Evolutionary conservation across 2,329 filamentous ascomycete species (phyloP), one percentile per base, ranked within the genome.

Genomic region (Aspergillus versicolor): DNA sequence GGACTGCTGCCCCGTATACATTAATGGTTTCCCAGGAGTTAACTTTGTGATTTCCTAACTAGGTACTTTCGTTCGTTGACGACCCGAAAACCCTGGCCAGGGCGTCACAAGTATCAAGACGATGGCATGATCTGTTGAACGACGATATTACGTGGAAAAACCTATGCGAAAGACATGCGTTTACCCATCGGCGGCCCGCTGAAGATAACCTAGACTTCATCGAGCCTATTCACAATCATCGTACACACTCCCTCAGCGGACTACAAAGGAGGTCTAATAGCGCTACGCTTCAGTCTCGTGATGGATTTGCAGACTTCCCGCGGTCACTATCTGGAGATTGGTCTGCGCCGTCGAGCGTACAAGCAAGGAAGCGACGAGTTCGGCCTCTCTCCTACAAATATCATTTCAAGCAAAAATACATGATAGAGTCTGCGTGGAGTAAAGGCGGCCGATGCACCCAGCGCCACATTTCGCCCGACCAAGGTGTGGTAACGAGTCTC

Each of bases 91-190:
- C 95, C 3, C 82, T 99, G 46, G 93, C 92, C 40, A 85, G 94
- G 71, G 90, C 94, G 52, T 96, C 93, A 5, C 93, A 97, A 73
- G 94, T 99, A n/a, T 99, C 94, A 53, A 87, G 87, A 63, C 85
- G 92, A 72, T 99, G 94, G 94, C 85, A 91, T 61, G 92, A 97
- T 74, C 82, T 99, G 7, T 82, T 99, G 49, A 93, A 89, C 70
- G 94, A 99, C 73, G 94, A 99, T 73, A 92, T 97, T 77, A 96
- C 94, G 1, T 99, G 94, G 94, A 97, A 96, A 79, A 91, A 94
- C 60, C 82, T 99, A 19, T 97, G 93, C 72, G 91, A 95, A 63
- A 97, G 96, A 76, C 93, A 96, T 73, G 92, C 94, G 60, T 99
- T 96, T 73, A 91, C 93, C 58, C 97, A 96, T 73, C 86, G 84